These are phyloP conservation scores for Xylaria longipes DNA, from an alignment of 495 filamentous ascomycete genomes.

Conservation along the genomic window DNA sequence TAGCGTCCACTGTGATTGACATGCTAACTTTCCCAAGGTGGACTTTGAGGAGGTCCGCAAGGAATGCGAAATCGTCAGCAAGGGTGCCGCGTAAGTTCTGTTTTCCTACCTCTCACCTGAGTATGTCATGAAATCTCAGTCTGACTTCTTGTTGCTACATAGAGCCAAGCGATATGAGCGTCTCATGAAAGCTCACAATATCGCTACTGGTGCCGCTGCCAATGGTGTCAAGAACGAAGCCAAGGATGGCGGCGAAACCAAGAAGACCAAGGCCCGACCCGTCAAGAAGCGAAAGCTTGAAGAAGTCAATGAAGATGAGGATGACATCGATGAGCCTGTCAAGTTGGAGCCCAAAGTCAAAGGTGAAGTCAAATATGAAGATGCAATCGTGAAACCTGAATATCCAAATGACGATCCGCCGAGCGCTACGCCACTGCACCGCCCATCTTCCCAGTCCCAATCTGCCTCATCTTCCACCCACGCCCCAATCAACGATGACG, in stretches of 20 bases:
- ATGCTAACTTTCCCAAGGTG: conserved; percentile 55
- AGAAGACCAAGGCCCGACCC: conserved; percentile 25
- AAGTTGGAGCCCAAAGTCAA: conserved; percentile 40
- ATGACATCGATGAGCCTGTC: conserved; percentile 44
- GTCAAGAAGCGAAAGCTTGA: conserved; percentile 53
- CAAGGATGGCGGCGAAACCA: conserved; percentile 34
- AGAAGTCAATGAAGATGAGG: conserved; percentile 38
- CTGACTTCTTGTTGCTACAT: conserved; percentile 8
- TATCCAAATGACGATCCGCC: conserved; percentile 27
- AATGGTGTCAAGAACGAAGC: conserved; percentile 37
- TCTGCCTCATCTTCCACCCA: conserved; percentile 27
- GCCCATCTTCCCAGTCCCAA: conserved; percentile 20
- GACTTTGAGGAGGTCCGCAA: conserved; percentile 68
- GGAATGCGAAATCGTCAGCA: conserved; percentile 65
- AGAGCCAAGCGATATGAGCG: conserved; percentile 72
- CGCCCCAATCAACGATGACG: conserved; percentile 32
- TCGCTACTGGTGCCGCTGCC: conserved; percentile 34
- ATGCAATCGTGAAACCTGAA: conserved; percentile 40
- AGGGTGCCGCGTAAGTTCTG: conserved; percentile 70
- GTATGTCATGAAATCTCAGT: not conserved
- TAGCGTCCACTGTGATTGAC: not conserved
- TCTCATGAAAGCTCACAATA: conserved; percentile 64
- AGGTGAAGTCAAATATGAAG: conserved; percentile 42
- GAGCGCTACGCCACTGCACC: conserved; percentile 16
- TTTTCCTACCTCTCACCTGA: not conserved